phyloP scores from a whole-genome alignment of 257 asterid species.

The Capsicum chinense region DNA sequence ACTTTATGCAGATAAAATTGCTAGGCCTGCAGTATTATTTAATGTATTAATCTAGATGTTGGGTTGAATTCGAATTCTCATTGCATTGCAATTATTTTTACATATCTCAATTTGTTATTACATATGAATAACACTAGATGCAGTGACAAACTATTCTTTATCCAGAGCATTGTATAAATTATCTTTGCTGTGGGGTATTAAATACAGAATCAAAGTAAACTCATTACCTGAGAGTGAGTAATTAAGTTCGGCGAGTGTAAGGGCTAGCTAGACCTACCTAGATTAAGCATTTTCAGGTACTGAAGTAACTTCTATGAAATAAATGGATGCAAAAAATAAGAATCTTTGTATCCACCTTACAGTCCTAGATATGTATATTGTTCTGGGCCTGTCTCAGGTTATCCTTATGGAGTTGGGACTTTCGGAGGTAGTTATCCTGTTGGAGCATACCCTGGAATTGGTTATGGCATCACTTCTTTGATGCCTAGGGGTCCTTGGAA shows the following conservation, averaged over 20 bases:
- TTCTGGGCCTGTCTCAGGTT: conserved; percentile 45
- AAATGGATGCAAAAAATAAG: background rate
- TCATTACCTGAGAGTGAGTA: background rate
- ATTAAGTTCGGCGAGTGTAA: background rate
- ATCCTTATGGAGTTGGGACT: conserved; percentile 62
- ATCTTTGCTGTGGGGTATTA: background rate
- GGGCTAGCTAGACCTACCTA: conserved; percentile 14
- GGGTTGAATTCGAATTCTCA: background rate
- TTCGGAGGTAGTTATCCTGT: conserved; percentile 56
- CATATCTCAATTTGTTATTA: background rate
- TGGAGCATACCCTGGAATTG: conserved; percentile 64
- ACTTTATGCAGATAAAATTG: background rate
- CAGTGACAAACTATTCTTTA: background rate
- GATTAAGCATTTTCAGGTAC: conserved; percentile 2
- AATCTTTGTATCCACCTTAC: conserved; percentile 37
- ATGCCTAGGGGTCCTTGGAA: conserved; percentile 61
- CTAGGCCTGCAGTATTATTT: background rate
- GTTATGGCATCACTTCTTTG: conserved; percentile 60
- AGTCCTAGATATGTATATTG: conserved; percentile 57
- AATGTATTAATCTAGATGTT: background rate
- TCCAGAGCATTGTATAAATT: background rate
- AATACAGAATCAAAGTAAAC: background rate
- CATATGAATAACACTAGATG: background rate
- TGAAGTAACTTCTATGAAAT: background rate
- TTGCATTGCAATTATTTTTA: background rate